Base-by-base conservation (phyloP, 163 green algal species). In the Scenedesmus sp. region DNA sequence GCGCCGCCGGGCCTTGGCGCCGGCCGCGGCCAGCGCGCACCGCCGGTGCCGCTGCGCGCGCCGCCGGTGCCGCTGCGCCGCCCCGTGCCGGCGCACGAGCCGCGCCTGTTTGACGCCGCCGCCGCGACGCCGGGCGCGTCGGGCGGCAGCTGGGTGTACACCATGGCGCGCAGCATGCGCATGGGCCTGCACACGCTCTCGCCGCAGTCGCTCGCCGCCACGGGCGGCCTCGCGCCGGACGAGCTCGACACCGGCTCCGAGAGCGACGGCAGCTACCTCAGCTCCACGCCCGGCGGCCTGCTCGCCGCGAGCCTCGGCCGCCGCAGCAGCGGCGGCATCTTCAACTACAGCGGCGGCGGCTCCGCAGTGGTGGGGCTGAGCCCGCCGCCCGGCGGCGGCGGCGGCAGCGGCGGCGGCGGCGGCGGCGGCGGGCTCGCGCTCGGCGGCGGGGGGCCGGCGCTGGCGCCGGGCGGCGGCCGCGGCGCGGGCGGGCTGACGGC, bases 121-220 rank as follows among this genome's bases (percentile, higher is more conserved):
- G 39, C 5, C 53, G 10, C 60, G 10, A 57, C 71, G 39, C 39
- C 58, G 9, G 33, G 39, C 24, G 10, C 4, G 3, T 47, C 44
- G 13, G 57, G 58, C 47, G 62, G 62, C 51, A 74, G 62, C 62
- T 74, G 62, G 60, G 51, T 75, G 34, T 75, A 71, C 6, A 63
- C 42, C 20, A 77, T 92, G 80, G 86, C 86, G 0, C 76, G 88
- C 3, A 86, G 74, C 54, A 83, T 93, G 64, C 85, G 86, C 22
- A 72, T 92, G 47, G 81, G 87, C n/a, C 85, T 89, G 0, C 62
- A 75, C 20, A 82, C 82, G 31, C 76, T 94, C 18, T 87, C 72
- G 10, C 89, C 89, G 18, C 87, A 92, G 81, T 90, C 82, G 4
- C 67, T 92, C 56, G 77, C 58, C 6, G 58, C 45, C 18, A 34